Evolutionary conservation across 768 basidiomycete genomes (phyloP).

Genomic region (Auricularia cornea): DNA sequence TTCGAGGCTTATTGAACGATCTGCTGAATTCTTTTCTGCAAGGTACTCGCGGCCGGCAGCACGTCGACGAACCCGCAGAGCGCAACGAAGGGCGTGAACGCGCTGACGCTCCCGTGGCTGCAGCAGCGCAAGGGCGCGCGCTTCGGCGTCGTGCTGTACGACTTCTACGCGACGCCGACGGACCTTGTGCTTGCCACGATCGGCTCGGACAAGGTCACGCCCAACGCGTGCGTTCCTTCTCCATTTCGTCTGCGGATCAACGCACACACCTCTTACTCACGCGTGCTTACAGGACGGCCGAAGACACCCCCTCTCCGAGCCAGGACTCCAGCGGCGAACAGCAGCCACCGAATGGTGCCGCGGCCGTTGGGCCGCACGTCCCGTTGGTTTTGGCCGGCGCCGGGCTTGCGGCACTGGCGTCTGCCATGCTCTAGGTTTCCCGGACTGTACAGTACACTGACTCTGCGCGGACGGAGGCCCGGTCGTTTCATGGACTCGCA

Average conservation of each 20-base stretch:
- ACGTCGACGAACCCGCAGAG: not conserved
- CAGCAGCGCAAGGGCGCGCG: not conserved
- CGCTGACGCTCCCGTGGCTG: not conserved
- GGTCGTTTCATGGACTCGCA: too few species aligned
- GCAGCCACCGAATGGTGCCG: not conserved
- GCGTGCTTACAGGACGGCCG: not conserved
- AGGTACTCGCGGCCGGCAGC: slow-evolving; percentile 6
- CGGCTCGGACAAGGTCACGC: not conserved
- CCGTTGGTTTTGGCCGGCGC: not conserved
- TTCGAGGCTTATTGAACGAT: not conserved
- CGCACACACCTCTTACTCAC: not conserved
- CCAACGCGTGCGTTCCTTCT: not conserved
- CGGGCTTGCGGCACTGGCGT: too few species aligned
- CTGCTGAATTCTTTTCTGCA: not conserved
- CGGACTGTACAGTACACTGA: too few species aligned
- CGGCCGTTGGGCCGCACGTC: not conserved
- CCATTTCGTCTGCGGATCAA: not conserved
- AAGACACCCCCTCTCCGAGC: not conserved
- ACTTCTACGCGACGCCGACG: slow-evolving; percentile 6
- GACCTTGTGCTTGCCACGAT: slow-evolving; percentile 6
- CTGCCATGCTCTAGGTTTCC: too few species aligned
- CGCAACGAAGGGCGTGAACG: not conserved
- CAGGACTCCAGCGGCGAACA: not conserved
- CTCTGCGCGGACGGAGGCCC: too few species aligned
- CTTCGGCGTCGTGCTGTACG: slow-evolving; percentile 8